These are phyloP conservation scores for Syzygium aromaticum DNA, from an alignment of 345 rosid species.

Conservation along the genomic window DNA sequence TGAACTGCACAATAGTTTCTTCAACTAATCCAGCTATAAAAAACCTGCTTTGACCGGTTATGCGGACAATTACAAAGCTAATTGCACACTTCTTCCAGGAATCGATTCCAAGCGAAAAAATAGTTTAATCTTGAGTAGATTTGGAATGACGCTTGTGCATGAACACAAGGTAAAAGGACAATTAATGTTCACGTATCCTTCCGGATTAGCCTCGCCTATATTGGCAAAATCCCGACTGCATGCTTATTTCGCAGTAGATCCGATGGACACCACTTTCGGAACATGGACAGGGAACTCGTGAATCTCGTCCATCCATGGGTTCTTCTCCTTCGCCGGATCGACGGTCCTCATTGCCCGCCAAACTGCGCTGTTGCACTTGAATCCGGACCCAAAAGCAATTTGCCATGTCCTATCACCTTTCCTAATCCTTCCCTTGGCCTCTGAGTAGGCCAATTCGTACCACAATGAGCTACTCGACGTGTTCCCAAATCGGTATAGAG, in stretches of 20 bases:
- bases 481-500: conserved; percentile 62
- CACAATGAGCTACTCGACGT: conserved; percentile 66
- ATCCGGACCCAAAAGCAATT: conserved; percentile 71
- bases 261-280: conserved; percentile 5
- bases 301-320: conserved; percentile 53
- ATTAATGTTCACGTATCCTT: neutral
- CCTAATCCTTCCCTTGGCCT: conserved; percentile 58
- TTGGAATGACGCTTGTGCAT: neutral
- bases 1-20: neutral
- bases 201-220: neutral
- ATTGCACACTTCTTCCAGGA: neutral
- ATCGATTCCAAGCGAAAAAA: neutral
- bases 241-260: neutral
- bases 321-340: conserved; percentile 31
- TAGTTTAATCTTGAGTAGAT: neutral
- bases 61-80: neutral
- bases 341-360: conserved; percentile 42
- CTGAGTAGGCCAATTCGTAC: conserved; percentile 64
- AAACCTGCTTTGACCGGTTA: neutral
- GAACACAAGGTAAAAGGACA: neutral
- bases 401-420: conserved; percentile 68
- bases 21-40: neutral
- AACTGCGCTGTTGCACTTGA: conserved; percentile 64
- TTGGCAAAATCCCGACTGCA: neutral
- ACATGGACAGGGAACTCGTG: conserved; percentile 28